These are phyloP conservation scores for Diaporthe citrichinensis DNA, from an alignment of 2,329 filamentous ascomycete species.

Conservation along the genomic window DNA sequence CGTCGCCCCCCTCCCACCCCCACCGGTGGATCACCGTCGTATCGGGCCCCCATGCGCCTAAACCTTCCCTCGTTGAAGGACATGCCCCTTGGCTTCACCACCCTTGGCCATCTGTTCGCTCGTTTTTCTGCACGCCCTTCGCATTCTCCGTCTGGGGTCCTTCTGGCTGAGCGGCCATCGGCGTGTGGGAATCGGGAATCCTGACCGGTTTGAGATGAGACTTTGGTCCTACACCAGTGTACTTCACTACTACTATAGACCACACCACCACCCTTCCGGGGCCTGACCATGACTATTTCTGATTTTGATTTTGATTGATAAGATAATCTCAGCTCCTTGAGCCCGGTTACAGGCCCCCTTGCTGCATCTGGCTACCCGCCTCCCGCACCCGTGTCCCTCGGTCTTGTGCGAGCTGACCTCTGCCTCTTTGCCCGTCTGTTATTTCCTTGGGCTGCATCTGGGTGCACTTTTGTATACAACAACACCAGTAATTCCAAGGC, in stretches of 20 bases:
- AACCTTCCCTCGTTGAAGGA: constrained; percentile 15
- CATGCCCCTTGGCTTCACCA: neutral
- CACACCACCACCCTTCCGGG: neutral
- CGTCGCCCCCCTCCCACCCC: neutral
- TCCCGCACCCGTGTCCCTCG: neutral
- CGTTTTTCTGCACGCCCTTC: neutral
- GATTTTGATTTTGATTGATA: constrained; percentile 37
- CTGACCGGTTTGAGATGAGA: neutral
- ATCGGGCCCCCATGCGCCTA: constrained; percentile 27
- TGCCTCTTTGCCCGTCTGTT: neutral
- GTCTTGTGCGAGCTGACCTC: neutral
- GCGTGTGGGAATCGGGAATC: neutral
- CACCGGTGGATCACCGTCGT: neutral
- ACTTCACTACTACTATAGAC: neutral
- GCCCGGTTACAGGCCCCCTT: neutral
- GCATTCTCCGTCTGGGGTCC: neutral
- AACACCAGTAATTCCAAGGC: neutral
- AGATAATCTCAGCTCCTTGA: constrained; percentile 29
- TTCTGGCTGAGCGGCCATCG: neutral
- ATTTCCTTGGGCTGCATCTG: neutral
- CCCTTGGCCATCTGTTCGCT: neutral
- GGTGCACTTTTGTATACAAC: neutral
- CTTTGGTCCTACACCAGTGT: neutral
- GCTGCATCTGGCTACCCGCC: neutral
- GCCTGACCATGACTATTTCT: constrained; percentile 7